Percentiles rank a stretch among this genome's conserved stretches.
phyloP scores from a whole-genome alignment of 1,284 basidiomycete species.

The Ganoderma lingzhi region DNA sequence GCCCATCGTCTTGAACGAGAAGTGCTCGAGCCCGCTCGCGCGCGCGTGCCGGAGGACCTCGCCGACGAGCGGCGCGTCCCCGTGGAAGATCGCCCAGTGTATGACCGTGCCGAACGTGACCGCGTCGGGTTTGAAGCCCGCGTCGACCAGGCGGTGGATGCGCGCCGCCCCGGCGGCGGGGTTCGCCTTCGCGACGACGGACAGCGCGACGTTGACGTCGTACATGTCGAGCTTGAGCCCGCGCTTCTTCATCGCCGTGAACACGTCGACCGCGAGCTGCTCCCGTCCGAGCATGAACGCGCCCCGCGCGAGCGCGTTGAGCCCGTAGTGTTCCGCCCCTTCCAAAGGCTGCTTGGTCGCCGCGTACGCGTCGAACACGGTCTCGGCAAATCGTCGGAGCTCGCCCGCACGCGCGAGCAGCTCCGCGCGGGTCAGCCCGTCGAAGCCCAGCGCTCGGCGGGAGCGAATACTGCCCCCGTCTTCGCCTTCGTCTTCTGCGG shows the following conservation, averaged over 20 bases:
- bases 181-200: conserved; percentile 57
- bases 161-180: conserved; percentile 55
- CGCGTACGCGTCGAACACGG: conserved; percentile 55
- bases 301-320: conserved; percentile 70
- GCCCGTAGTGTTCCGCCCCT: conserved; percentile 54
- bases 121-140: conserved; percentile 57
- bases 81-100: conserved; percentile 57
- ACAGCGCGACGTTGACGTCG: conserved; percentile 70
- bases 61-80: conserved; percentile 53
- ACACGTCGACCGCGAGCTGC: conserved; percentile 53
- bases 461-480: conserved; percentile 1
- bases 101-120: conserved; percentile 68
- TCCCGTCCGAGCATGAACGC: conserved; percentile 64
- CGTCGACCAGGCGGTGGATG: conserved; percentile 55
- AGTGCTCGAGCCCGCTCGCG: conserved; percentile 41
- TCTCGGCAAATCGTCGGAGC: conserved; percentile 51
- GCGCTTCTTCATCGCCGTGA: conserved; percentile 56
- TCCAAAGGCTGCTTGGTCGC: conserved; percentile 53
- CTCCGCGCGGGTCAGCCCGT: conserved; percentile 22
- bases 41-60: conserved; percentile 51
- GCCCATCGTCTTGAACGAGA: conserved; percentile 58
- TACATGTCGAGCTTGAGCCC: conserved; percentile 63
- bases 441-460: conserved; percentile 10
- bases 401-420: conserved; percentile 39
- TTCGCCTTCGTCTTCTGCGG: background rate